These are phyloP conservation scores for Paspalum vaginatum DNA, from an alignment of 176 grass and related monocot species.

Conservation along the genomic window DNA sequence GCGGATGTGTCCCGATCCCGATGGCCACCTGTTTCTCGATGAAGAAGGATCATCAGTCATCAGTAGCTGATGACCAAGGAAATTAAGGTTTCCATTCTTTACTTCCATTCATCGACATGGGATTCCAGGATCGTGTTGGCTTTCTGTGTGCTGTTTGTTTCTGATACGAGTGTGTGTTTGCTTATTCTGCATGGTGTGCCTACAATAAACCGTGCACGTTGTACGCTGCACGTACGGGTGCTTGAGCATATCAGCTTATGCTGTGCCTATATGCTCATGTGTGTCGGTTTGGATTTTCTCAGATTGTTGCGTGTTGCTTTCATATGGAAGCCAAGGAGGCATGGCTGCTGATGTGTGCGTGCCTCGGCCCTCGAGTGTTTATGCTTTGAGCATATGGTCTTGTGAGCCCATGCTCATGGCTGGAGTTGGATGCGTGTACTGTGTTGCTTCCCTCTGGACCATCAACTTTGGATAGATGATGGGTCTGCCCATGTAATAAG, in stretches of 20 bases:
- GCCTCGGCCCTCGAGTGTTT: not conserved
- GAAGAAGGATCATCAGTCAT: not conserved
- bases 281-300: not conserved
- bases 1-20: no score
- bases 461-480: no score
- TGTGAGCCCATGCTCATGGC: not conserved
- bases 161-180: not conserved
- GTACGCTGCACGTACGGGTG: no score
- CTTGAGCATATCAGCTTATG: not conserved
- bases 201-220: no score
- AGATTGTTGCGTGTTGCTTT: not conserved
- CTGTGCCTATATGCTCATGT: not conserved
- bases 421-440: not conserved
- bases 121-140: no score
- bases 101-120: no score
- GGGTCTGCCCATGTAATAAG: constrained; percentile 24
- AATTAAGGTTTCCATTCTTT: not conserved
- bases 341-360: not conserved
- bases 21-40: not conserved
- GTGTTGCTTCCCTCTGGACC: not conserved
- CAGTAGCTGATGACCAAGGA: not conserved
- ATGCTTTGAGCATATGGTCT: not conserved
- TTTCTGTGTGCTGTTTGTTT: not conserved
- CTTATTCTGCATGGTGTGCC: not conserved
- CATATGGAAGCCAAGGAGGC: not conserved